phyloP scores from a whole-genome alignment of 176 grass and related monocot species.

The Puccinellia tenuiflora region DNA sequence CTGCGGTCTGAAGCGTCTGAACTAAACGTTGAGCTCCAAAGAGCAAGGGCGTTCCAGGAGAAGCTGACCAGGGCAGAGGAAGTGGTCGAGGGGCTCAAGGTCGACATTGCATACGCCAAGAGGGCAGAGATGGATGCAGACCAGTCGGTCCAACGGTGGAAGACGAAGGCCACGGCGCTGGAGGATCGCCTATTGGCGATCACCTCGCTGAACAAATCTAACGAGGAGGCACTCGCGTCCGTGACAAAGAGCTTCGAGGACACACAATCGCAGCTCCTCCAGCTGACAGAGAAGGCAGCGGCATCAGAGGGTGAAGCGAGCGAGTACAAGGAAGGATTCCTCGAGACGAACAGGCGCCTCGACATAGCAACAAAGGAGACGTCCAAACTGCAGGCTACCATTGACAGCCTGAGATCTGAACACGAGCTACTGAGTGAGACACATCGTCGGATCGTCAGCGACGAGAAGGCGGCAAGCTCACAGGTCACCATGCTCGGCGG shows the following conservation, averaged over 20 bases:
- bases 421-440: slow-evolving; percentile 24
- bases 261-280: slow-evolving; percentile 33
- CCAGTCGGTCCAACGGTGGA: slow-evolving; percentile 46
- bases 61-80: slow-evolving; percentile 36
- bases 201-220: slow-evolving; percentile 32
- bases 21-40: neutral
- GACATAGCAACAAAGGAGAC: slow-evolving; percentile 24
- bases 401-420: slow-evolving; percentile 41
- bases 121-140: slow-evolving; percentile 47
- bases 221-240: slow-evolving; percentile 27
- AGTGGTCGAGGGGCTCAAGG: slow-evolving; percentile 38
- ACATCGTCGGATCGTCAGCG: slow-evolving; percentile 16
- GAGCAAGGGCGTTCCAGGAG: slow-evolving; percentile 35
- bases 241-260: slow-evolving; percentile 39
- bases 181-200: slow-evolving; percentile 25
- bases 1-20: neutral
- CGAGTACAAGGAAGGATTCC: slow-evolving; percentile 34
- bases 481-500: slow-evolving; percentile 21
- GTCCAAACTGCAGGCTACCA: neutral
- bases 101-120: slow-evolving; percentile 59
- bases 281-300: slow-evolving; percentile 26
- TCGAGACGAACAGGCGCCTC: slow-evolving; percentile 31
- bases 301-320: slow-evolving; percentile 39
- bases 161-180: slow-evolving; percentile 30
- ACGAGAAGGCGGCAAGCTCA: slow-evolving; percentile 32